Evolutionary conservation across 108 stramenopile genomes (phyloP).

Genomic region (Aureococcus anophagefferens): DNA sequence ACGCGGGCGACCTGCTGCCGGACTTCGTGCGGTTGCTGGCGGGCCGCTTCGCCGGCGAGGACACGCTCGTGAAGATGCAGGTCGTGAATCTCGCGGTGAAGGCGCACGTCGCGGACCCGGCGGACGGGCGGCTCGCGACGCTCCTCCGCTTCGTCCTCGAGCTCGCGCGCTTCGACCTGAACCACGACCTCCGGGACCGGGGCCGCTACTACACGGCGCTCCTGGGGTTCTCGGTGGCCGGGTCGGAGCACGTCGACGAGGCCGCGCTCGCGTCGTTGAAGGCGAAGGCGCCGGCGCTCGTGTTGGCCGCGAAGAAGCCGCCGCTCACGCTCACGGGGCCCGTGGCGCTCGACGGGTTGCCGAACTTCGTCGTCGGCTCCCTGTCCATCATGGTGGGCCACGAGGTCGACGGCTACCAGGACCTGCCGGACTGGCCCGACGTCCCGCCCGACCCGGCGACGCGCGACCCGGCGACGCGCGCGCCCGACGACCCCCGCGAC

Average conservation of each 20-base stretch:
- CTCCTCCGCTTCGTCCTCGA: conserved; percentile 83
- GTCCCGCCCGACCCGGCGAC: conserved; percentile 59
- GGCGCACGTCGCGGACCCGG: conserved; percentile 19
- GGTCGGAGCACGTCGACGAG: conserved; percentile 36
- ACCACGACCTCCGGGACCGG: conserved; percentile 87
- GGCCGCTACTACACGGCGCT: conserved; percentile 75
- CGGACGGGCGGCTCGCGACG: conserved; percentile 15
- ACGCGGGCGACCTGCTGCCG: conserved; percentile 36
- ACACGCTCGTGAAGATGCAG: conserved; percentile 70
- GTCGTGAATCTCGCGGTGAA: conserved; percentile 82
- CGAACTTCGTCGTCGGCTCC: conserved; percentile 28
- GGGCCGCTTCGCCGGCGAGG: conserved; percentile 54
- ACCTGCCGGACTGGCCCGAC: conserved; percentile 74
- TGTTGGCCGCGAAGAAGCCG: conserved; percentile 16
- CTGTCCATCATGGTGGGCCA: conserved; percentile 34
- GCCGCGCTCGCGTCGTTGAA: conserved; percentile 15
- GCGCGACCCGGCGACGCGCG: conserved; percentile 49
- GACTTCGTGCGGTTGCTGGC: conserved; percentile 78
- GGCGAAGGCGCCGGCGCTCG: neutral
- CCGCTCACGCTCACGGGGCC: conserved; percentile 21
- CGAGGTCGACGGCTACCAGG: conserved; percentile 34
- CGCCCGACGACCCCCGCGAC: neutral
- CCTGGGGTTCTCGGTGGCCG: conserved; percentile 50
- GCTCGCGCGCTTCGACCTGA: conserved; percentile 75
- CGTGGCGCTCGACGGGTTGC: neutral